These are phyloP conservation scores for Schwanniomyces sp. DNA, from an alignment of 805 yeast genomes.

Conservation along the genomic window DNA sequence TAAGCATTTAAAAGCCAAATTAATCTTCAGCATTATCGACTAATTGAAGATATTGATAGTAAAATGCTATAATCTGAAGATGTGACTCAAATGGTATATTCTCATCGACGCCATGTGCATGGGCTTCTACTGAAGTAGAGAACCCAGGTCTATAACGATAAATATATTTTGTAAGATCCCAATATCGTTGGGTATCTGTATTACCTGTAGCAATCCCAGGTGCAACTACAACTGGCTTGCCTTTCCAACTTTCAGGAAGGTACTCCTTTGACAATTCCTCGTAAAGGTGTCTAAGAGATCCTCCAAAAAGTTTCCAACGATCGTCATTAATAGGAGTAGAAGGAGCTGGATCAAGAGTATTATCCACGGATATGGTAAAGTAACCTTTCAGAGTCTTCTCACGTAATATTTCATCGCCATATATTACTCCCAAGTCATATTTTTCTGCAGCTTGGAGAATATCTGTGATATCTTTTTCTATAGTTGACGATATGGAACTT, in stretches of 20 bases:
- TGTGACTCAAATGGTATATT: constrained; percentile 51
- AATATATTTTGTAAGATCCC: constrained; percentile 57
- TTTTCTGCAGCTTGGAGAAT: constrained; percentile 44
- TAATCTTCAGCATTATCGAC: constrained; percentile 22
- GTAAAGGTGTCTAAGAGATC: constrained; percentile 37
- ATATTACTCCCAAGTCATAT: constrained; percentile 47
- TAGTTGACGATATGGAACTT: constrained; percentile 44
- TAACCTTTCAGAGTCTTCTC: constrained; percentile 37
- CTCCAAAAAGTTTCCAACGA: constrained; percentile 38
- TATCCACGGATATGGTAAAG: constrained; percentile 31
- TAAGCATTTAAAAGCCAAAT: neutral
- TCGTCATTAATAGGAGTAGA: constrained; percentile 42
- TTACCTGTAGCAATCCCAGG: constrained; percentile 63
- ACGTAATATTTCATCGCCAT: constrained; percentile 20
- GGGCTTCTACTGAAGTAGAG: constrained; percentile 26
- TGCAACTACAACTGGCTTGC: constrained; percentile 39
- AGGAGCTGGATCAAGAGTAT: constrained; percentile 52
- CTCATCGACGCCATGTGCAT: constrained; percentile 64
- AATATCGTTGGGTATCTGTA: constrained; percentile 64
- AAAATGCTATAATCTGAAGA: constrained; percentile 52
- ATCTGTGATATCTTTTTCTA: constrained; percentile 35
- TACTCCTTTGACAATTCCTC: constrained; percentile 28
- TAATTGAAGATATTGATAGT: constrained; percentile 47
- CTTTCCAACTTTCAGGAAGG: constrained; percentile 6
- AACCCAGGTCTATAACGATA: constrained; percentile 56